Conservation (phyloP, 208 protist genomes). For the Zelonia costaricensis region DNA sequence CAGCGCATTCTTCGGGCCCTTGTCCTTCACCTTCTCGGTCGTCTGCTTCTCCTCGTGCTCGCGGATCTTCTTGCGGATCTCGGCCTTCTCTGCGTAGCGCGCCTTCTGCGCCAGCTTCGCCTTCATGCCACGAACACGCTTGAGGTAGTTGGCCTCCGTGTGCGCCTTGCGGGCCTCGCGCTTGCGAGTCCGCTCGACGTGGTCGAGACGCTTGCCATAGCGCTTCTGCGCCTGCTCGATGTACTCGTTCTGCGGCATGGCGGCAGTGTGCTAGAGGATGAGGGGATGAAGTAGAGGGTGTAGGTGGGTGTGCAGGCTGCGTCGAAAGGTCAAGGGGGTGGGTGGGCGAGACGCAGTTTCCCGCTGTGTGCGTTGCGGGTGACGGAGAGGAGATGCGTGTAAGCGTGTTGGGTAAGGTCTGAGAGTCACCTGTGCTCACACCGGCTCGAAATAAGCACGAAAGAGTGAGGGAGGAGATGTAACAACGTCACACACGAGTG, state of each 20-base stretch:
- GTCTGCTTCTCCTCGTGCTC: constrained; percentile 97
- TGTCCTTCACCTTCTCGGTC: constrained; percentile 94
- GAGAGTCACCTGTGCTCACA: no score
- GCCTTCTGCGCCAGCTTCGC: constrained; percentile 99
- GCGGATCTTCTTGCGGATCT: constrained; percentile 99
- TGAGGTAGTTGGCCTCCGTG: constrained; percentile 92
- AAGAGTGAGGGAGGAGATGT: no score
- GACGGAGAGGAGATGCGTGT: no score
- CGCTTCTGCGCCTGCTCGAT: constrained; percentile 99
- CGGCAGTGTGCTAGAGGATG: constrained; percentile 3
- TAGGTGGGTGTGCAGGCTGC: background rate
- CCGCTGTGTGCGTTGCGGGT: no score
- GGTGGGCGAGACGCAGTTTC: no score
- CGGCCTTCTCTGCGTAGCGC: constrained; percentile 99
- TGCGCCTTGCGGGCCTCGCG: constrained; percentile 97
- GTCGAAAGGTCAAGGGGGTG: no score
- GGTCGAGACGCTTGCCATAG: constrained; percentile 97
- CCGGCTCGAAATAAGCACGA: no score
- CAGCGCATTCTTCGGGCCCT: constrained; percentile 96
- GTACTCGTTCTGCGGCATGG: constrained; percentile 99
- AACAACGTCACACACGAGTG: no score
- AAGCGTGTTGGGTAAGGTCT: no score
- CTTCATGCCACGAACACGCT: constrained; percentile 97
- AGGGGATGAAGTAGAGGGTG: constrained; percentile 5
- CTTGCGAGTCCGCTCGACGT: constrained; percentile 98